Evolutionary conservation across 129 eudicot species (phyloP), one percentile per base, ranked within the genome.

Genomic region (Tagetes patula): DNA sequence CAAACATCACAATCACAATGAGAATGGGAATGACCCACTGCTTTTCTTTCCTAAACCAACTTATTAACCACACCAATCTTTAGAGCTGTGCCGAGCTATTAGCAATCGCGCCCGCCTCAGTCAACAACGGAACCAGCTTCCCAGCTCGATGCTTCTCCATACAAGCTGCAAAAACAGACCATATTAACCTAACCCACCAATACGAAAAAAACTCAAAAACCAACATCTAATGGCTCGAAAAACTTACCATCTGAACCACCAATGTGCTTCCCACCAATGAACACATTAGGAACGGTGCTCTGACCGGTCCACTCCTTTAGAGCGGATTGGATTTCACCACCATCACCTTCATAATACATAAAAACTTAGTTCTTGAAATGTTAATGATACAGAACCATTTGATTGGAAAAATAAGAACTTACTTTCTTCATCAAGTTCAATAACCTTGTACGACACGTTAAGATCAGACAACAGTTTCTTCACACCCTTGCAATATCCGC

Each of bases 251-350:
- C 97, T 47, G 75, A 91, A 31, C 98, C 98, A 30, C 96, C 96
- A 20, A 93, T 76, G 37, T 93, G 98, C 61, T 93, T 86, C 66
- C 95, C 96, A 71, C 83, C 88, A 33, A 93, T 87, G 82, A 93
- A 93, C 70, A 89, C 96, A 75, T 93, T 89, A 27, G 98, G 98
- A 34, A 93, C 98, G 1, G 98, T 89, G 38, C 88, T 84, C 82
- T 89, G 98, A 80, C 90, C 86, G 0, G 96, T 87, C 98, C 88
- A 89, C 80, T 89, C 87, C 11, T 74, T 81, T 39, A 93, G 84
- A 58, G 92, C 96, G 1, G 85, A n/a, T 75, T 93, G 98, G 13
- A 89, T 83, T 39, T 75, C 96, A 58, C 59, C 68, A 30, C 98
- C 98, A 81, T 89, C 95, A 53, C 86, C 98, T 93, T 75, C 37